phyloP scores from a whole-genome alignment of 306 rosid genomes.

The Vigna angularis region DNA sequence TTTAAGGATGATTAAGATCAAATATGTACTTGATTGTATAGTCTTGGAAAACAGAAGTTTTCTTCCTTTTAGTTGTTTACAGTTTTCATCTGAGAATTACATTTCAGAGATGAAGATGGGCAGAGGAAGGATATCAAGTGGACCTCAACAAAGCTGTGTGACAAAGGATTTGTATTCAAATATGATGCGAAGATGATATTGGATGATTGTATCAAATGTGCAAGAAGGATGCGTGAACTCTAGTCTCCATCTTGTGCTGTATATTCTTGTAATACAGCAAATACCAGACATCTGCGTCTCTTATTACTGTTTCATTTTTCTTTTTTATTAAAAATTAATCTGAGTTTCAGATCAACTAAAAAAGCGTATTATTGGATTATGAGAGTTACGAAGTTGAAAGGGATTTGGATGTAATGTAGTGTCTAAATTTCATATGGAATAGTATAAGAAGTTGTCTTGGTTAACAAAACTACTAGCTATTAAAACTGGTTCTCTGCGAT shows the following conservation, averaged over 20 bases:
- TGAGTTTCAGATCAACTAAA: neutral
- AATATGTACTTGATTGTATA: too few species aligned
- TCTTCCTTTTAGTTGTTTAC: neutral
- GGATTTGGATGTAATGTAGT: too few species aligned
- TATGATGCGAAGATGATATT: constrained; percentile 53
- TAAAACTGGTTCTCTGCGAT: too few species aligned
- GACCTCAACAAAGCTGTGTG: constrained; percentile 52
- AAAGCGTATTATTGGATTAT: neutral
- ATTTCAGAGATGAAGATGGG: constrained; percentile 53
- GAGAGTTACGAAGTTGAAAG: neutral
- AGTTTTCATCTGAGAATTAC: neutral
- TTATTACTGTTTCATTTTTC: neutral
- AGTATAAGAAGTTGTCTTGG: too few species aligned
- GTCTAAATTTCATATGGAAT: too few species aligned
- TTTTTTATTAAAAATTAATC: neutral
- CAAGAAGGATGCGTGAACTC: constrained; percentile 48
- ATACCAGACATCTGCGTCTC: neutral
- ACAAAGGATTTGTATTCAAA: constrained; percentile 58
- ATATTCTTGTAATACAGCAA: neutral
- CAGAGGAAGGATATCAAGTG: constrained; percentile 45
- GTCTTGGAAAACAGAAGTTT: neutral
- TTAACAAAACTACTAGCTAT: too few species aligned
- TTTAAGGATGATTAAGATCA: neutral
- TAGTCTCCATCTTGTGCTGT: constrained; percentile 22
- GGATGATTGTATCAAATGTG: constrained; percentile 52